phyloP scores from a whole-genome alignment of 495 filamentous ascomycete genomes.

The Aspergillus ostianus region DNA sequence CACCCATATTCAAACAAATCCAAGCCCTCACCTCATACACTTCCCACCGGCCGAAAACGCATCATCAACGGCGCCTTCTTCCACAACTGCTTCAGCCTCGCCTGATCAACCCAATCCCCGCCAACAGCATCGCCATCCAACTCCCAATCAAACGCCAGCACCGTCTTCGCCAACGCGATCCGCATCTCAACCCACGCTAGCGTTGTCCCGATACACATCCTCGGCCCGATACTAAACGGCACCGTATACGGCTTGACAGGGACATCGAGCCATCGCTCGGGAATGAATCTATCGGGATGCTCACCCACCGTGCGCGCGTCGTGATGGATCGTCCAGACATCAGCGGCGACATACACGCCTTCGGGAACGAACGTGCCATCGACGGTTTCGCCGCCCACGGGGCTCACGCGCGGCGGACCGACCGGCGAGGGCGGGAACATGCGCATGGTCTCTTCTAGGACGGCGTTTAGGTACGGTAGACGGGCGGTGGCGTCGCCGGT shows the following conservation, averaged over 20 bases:
- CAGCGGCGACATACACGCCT: not conserved
- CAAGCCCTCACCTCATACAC: too few relatives aligned
- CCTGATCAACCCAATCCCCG: not conserved
- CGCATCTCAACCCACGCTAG: conserved; percentile 2
- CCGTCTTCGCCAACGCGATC: not conserved
- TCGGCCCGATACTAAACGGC: not conserved
- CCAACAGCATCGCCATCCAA: not conserved
- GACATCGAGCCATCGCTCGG: not conserved
- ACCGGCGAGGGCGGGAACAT: conserved; percentile 9
- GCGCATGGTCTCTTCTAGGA: conserved; percentile 10
- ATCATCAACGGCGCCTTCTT: not conserved
- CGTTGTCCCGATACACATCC: not conserved
- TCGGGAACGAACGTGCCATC: conserved; percentile 5
- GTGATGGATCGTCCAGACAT: conserved; percentile 1
- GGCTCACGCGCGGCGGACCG: conserved; percentile 8
- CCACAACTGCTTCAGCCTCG: conserved; percentile 1
- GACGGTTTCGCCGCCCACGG: conserved; percentile 5
- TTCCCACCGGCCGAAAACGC: not conserved
- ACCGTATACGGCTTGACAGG: not conserved
- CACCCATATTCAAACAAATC: too few relatives aligned
- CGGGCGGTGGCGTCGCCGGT: not conserved
- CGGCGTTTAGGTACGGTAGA: conserved; percentile 7
- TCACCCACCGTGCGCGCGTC: not conserved
- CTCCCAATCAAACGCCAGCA: conserved; percentile 1
- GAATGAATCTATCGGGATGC: not conserved